Percentiles rank a stretch among this genome's conserved stretches.
phyloP scores from a whole-genome alignment of 2,329 filamentous ascomycete genomes.

The Sarocladium oryzae region DNA sequence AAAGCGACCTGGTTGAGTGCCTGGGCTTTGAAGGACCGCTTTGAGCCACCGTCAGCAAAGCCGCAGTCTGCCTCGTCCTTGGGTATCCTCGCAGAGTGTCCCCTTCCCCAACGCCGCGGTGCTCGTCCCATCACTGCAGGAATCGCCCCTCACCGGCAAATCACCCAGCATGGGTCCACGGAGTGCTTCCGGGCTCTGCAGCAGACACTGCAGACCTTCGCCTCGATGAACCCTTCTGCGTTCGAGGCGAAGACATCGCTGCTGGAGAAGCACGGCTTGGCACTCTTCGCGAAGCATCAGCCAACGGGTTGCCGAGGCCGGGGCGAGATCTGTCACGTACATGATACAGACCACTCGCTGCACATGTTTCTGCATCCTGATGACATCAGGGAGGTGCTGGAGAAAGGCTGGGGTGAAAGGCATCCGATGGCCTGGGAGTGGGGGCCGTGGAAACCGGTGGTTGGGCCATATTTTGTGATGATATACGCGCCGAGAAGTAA shows the following conservation, averaged over 20 bases:
- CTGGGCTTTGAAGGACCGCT: slow-evolving; percentile 66
- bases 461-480: slow-evolving; percentile 72
- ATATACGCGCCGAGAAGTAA: slow-evolving; percentile 68
- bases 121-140: slow-evolving; percentile 62
- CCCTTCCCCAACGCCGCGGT: slow-evolving; percentile 56
- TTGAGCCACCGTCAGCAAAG: slow-evolving; percentile 22
- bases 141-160: slow-evolving; percentile 76
- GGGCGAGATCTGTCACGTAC: slow-evolving; percentile 78
- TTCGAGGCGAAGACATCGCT: slow-evolving; percentile 63
- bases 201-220: slow-evolving; percentile 45
- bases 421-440: slow-evolving; percentile 61
- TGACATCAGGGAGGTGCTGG: slow-evolving; percentile 65
- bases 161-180: slow-evolving; percentile 55
- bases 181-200: slow-evolving; percentile 51
- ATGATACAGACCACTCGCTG: slow-evolving; percentile 68
- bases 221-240: slow-evolving; percentile 33
- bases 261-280: slow-evolving; percentile 76
- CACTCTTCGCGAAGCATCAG: slow-evolving; percentile 62
- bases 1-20: slow-evolving; percentile 66
- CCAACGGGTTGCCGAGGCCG: slow-evolving; percentile 60
- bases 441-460: slow-evolving; percentile 55
- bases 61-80: slow-evolving; percentile 32
- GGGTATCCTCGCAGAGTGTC: slow-evolving; percentile 49
- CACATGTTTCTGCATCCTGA: slow-evolving; percentile 76
- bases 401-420: slow-evolving; percentile 72